Base-by-base conservation (phyloP, 2,329 filamentous ascomycete genomes). In the Trichoderma asperellum region DNA sequence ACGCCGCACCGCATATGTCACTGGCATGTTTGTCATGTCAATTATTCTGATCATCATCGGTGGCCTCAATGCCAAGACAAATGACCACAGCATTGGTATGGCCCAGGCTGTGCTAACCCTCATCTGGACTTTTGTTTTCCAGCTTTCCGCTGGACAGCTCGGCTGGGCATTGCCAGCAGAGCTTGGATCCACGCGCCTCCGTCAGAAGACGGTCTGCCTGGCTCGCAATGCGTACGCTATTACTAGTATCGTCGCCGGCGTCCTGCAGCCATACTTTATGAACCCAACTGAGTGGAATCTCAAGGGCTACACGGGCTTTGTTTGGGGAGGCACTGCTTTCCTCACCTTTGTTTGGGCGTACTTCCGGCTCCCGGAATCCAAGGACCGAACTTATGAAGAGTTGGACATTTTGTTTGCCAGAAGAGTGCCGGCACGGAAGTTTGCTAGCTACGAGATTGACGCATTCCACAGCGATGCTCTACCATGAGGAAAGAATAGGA, bases 201-300 rank as follows among this genome's bases (percentile, higher is more conserved):
- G 85, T 70, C 80, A 83, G 53, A 87, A 87, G 78, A 86, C 86
- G 0, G 83, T 87, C 16, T 84, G 86, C 4, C 77, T 88, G 66
- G 83, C 85, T 1, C 80, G 86, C 16, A 75, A 77, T 0, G 76
- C 76, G 0, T 79, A 79, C 68, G 79, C 87, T 63, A 78, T 85
- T 12, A 80, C 79, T 74, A 83, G 83, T 71, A 85, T 88, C 47
- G 79, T 85, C 53, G 82, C 83, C 71, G 86, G 83, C 59, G 78
- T 84, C 74, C 79, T 83, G 73, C 82, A 84, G 1, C 83, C 84
- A 53, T 83, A 85, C 71, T 82, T 84, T 72, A 78, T 85, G 16
- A 83, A 81, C 1, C 80, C 81, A 0, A 79, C 79, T 0, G 81
- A 81, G 2, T 84, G 82, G 80, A 83, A 83, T 68, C 83, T 82